phyloP scores from a whole-genome alignment of 805 yeast species.

The Lipomyces mesembrius region DNA sequence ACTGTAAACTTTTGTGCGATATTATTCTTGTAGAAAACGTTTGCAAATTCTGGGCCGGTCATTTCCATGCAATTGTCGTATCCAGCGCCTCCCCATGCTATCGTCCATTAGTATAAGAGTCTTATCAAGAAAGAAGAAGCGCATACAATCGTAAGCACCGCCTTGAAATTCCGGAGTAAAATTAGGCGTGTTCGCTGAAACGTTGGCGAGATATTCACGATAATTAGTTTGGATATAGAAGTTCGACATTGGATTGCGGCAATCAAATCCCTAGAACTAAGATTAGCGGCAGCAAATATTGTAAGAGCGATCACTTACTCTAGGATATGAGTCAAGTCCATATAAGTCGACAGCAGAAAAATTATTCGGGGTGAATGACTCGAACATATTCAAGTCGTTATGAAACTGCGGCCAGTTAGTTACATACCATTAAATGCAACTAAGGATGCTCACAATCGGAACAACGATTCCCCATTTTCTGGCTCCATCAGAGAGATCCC shows the following conservation, averaged over 20 bases:
- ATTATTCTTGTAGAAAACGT: slow-evolving; percentile 20
- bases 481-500: slow-evolving; percentile 6
- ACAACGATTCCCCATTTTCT: slow-evolving; percentile 21
- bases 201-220: slow-evolving; percentile 18
- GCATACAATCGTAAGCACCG: slow-evolving; percentile 21
- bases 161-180: slow-evolving; percentile 27
- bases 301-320: not conserved
- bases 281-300: not conserved
- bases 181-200: slow-evolving; percentile 12
- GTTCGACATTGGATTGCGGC: slow-evolving; percentile 5
- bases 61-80: slow-evolving; percentile 22
- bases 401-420: slow-evolving; percentile 24
- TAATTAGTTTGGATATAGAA: slow-evolving; percentile 11
- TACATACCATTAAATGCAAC: not conserved
- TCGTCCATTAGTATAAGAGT: not conserved
- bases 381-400: slow-evolving; percentile 19
- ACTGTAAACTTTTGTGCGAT: slow-evolving; percentile 29
- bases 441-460: slow-evolving; percentile 19
- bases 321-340: slow-evolving; percentile 27
- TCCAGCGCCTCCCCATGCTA: slow-evolving; percentile 30
- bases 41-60: slow-evolving; percentile 20
- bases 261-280: slow-evolving; percentile 14
- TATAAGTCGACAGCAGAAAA: slow-evolving; percentile 23
- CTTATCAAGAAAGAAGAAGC: not conserved
- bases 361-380: slow-evolving; percentile 19